Evolutionary conservation across 768 basidiomycete genomes (phyloP).

Genomic region (Tremella fuciformis): DNA sequence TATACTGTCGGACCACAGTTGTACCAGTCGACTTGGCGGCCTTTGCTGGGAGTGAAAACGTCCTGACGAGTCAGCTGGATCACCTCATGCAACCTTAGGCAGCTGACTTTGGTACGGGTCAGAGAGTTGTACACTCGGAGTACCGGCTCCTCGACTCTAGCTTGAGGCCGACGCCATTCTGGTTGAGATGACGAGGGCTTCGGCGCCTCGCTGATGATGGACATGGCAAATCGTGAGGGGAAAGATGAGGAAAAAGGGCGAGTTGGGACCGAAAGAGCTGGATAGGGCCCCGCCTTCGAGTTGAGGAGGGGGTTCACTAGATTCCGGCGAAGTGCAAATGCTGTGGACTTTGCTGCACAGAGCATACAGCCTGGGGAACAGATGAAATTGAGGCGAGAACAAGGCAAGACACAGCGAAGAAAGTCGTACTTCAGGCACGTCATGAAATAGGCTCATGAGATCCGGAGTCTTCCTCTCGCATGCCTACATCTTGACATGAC

Average conservation of each 20-base stretch:
- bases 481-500: too few species aligned
- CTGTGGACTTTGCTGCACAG: not conserved
- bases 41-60: slow-evolving; percentile 64
- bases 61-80: slow-evolving; percentile 56
- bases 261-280: not conserved
- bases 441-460: too few species aligned
- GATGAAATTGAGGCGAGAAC: too few species aligned
- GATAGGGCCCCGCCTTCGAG: not conserved
- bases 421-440: too few species aligned
- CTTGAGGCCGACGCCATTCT: slow-evolving; percentile 59
- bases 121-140: slow-evolving; percentile 89
- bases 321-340: not conserved
- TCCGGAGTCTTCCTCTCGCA: too few species aligned
- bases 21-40: slow-evolving; percentile 69
- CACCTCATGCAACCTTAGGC: not conserved
- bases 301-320: not conserved
- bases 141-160: slow-evolving; percentile 60
- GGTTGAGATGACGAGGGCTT: slow-evolving; percentile 41
- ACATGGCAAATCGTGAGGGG: slow-evolving; percentile 21
- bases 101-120: slow-evolving; percentile 76
- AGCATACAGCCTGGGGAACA: not conserved
- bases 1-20: slow-evolving; percentile 99
- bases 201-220: slow-evolving; percentile 26
- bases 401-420: too few species aligned
- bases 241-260: not conserved